Conservation (phyloP, 345 rosid genomes). For the Acer yangbiense region DNA sequence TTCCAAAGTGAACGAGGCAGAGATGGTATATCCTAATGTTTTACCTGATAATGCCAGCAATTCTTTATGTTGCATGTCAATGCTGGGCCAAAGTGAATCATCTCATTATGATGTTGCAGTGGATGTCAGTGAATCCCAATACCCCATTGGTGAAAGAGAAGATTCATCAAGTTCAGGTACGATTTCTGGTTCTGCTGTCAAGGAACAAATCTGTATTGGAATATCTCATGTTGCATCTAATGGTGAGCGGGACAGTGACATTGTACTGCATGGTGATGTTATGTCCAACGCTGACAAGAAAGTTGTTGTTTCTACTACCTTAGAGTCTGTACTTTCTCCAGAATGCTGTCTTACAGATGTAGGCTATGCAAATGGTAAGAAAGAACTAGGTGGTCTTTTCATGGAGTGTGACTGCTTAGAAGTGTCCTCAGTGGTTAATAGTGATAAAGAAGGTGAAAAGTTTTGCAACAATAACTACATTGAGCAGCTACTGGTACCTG, state of each 20-base stretch:
- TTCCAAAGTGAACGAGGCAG: constrained; percentile 46
- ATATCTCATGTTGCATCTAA: constrained; percentile 18
- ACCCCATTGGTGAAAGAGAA: constrained; percentile 23
- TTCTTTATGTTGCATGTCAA: constrained; percentile 50
- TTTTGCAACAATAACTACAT: constrained; percentile 23
- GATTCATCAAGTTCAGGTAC: constrained; percentile 27
- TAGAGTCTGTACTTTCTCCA: constrained; percentile 30
- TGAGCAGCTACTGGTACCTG: constrained; percentile 25
- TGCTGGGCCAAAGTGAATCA: constrained; percentile 49
- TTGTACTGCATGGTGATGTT: constrained; percentile 16
- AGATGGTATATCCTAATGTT: constrained; percentile 49
- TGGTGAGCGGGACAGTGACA: constrained; percentile 15
- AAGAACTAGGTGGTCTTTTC: constrained; percentile 23
- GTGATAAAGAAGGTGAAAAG: constrained; percentile 19
- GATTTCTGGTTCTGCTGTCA: constrained; percentile 11
- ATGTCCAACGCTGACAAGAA: constrained; percentile 24
- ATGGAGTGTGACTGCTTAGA: constrained; percentile 26
- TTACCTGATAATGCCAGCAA: constrained; percentile 43
- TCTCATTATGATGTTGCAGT: constrained; percentile 59
- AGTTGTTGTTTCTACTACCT: constrained; percentile 19
- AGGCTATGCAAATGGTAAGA: constrained; percentile 24
- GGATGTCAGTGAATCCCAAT: constrained; percentile 31
- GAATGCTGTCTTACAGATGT: constrained; percentile 28
- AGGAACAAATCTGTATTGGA: constrained; percentile 21
- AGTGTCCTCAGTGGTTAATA: constrained; percentile 13